A percentile compares a stretch with the other conserved stretches of the same genome.
Evolutionary conservation across 2,329 filamentous ascomycete genomes (phyloP).

Genomic region (Scleromitrula shiraiana): DNA sequence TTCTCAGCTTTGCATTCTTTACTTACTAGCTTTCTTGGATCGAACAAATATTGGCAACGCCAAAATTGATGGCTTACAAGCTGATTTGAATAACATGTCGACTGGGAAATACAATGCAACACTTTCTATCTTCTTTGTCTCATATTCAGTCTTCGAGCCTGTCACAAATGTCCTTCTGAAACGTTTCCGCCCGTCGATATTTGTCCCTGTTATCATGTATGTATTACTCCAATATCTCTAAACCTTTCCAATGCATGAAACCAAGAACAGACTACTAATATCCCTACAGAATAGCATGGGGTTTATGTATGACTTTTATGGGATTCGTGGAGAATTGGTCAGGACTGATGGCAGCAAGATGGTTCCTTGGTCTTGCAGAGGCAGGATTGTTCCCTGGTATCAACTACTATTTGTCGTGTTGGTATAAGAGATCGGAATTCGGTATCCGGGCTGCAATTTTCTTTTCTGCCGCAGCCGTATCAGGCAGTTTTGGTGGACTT

Average conservation of each 20-base stretch:
- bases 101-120: constrained; percentile 62
- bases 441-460: constrained; percentile 75
- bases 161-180: constrained; percentile 68
- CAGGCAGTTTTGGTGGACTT: constrained; percentile 70
- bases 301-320: constrained; percentile 54
- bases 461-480: constrained; percentile 74
- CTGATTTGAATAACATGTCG: constrained; percentile 51
- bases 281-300: constrained; percentile 49
- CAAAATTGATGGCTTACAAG: constrained; percentile 52
- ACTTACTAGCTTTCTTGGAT: constrained; percentile 67
- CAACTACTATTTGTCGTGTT: constrained; percentile 75
- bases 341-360: constrained; percentile 28
- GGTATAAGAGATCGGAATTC: constrained; percentile 75
- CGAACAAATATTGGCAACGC: constrained; percentile 76
- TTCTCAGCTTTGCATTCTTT: constrained; percentile 57
- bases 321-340: constrained; percentile 27
- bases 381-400: constrained; percentile 70
- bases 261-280: background rate
- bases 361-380: constrained; percentile 66
- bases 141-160: constrained; percentile 72
- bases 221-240: constrained; percentile 27
- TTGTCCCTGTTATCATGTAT: constrained; percentile 75
- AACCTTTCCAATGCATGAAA: background rate
- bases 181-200: constrained; percentile 64
- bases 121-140: constrained; percentile 80